Conservation (phyloP, 2,329 filamentous ascomycete species). For the Ophiostoma sp. region DNA sequence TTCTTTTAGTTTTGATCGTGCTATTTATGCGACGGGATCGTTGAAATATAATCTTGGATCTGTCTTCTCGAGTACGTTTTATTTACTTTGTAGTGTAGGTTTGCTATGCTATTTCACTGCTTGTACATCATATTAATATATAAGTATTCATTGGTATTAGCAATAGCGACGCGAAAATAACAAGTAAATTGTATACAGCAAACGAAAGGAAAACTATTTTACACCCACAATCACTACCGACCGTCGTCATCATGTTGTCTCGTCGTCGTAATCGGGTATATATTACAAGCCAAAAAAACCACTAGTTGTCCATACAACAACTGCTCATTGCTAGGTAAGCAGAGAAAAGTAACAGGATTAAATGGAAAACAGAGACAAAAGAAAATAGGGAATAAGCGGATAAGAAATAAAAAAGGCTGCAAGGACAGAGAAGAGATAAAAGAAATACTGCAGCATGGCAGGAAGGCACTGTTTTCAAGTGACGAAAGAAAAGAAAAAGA, state of each 20-base stretch:
- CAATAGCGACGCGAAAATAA: too few species aligned
- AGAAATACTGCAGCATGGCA: background rate
- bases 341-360: background rate
- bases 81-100: background rate
- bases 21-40: too few species aligned
- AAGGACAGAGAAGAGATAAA: background rate
- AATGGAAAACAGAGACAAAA: constrained; percentile 5
- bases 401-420: constrained; percentile 9
- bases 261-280: background rate
- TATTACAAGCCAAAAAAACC: constrained; percentile 4
- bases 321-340: background rate
- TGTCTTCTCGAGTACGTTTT: too few species aligned
- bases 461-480: background rate
- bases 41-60: too few species aligned
- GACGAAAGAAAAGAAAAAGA: background rate
- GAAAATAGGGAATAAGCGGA: background rate
- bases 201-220: background rate
- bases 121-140: too few species aligned
- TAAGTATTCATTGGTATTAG: too few species aligned
- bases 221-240: background rate
- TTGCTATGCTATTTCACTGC: too few species aligned
- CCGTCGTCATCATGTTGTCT: background rate
- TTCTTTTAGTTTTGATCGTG: too few species aligned
- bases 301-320: background rate
- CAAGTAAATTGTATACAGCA: background rate